Conservation (phyloP, 768 basidiomycete species). For the Lanmaoa rubissima region DNA sequence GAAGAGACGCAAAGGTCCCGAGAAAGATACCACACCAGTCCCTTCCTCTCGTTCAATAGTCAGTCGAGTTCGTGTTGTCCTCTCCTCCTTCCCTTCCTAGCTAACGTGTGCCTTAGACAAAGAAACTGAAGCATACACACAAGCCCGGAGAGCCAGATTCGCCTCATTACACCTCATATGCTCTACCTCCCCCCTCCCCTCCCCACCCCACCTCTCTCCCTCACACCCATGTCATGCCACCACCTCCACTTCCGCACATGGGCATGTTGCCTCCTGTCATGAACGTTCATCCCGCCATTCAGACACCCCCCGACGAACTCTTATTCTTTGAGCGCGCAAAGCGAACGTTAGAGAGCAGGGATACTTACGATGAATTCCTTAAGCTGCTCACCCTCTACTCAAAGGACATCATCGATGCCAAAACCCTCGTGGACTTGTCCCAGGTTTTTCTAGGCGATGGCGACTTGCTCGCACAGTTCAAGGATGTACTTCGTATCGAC, state of each 20-base stretch:
- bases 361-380: slow-evolving; percentile 89
- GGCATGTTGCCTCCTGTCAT: slow-evolving; percentile 24
- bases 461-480: slow-evolving; percentile 81
- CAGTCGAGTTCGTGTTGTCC: slow-evolving; percentile 42
- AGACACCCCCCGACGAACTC: slow-evolving; percentile 66
- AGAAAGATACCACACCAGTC: slow-evolving; percentile 67
- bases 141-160: slow-evolving; percentile 58
- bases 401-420: slow-evolving; percentile 86
- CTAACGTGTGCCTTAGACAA: slow-evolving; percentile 39
- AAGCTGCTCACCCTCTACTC: slow-evolving; percentile 90
- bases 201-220: slow-evolving; percentile 25
- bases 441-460: slow-evolving; percentile 78
- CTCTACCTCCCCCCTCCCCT: slow-evolving; percentile 42
- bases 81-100: neutral
- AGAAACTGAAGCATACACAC: slow-evolving; percentile 63
- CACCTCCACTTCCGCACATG: slow-evolving; percentile 27
- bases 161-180: slow-evolving; percentile 40
- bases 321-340: slow-evolving; percentile 95
- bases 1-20: slow-evolving; percentile 59
- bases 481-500: slow-evolving; percentile 81
- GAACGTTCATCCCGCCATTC: slow-evolving; percentile 31
- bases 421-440: slow-evolving; percentile 78
- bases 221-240: slow-evolving; percentile 30
- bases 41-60: slow-evolving; percentile 49
- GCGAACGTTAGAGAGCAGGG: slow-evolving; percentile 68